phyloP scores from a whole-genome alignment of 2,329 filamentous ascomycete species.

The Claviceps quebecensis region DNA sequence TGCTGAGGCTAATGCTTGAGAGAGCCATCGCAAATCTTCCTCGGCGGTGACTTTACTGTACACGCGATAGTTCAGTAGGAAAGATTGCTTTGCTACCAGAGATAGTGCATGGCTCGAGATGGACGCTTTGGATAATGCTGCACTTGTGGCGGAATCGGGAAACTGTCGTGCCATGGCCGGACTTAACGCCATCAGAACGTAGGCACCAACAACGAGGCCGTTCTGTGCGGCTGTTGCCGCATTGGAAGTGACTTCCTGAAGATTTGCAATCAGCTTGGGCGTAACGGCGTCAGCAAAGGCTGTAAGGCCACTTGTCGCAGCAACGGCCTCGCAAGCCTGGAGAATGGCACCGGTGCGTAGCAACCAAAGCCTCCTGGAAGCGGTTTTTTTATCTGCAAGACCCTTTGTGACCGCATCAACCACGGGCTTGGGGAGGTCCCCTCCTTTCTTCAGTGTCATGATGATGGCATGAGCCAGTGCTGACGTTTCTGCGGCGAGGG shows the following conservation, averaged over 20 bases:
- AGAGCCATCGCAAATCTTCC: slow-evolving; percentile 68
- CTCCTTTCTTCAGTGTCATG: slow-evolving; percentile 45
- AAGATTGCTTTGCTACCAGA: slow-evolving; percentile 69
- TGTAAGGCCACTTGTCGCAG: slow-evolving; percentile 31
- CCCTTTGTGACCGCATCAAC: slow-evolving; percentile 68
- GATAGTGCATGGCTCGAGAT: slow-evolving; percentile 52
- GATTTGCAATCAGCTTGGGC: slow-evolving; percentile 50
- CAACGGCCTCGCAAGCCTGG: slow-evolving; percentile 33
- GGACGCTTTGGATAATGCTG: slow-evolving; percentile 41
- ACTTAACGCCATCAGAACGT: slow-evolving; percentile 55
- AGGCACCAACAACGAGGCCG: slow-evolving; percentile 67
- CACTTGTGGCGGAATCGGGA: slow-evolving; percentile 33
- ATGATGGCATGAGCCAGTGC: slow-evolving; percentile 53
- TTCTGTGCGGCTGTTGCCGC: slow-evolving; percentile 66
- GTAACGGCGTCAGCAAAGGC: slow-evolving; percentile 39
- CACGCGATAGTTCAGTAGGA: slow-evolving; percentile 69
- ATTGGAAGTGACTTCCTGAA: slow-evolving; percentile 67
- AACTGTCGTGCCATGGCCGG: slow-evolving; percentile 39
- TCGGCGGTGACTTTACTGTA: slow-evolving; percentile 65
- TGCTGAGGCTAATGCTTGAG: slow-evolving; percentile 52
- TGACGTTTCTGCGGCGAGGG: slow-evolving; percentile 60
- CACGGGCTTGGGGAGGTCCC: slow-evolving; percentile 50
- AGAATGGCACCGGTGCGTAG: slow-evolving; percentile 59
- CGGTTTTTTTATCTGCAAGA: slow-evolving; percentile 68
- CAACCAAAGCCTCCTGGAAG: slow-evolving; percentile 68